Base-by-base conservation (phyloP, 2,329 filamentous ascomycete genomes). In the Ophiostoma populinum region DNA sequence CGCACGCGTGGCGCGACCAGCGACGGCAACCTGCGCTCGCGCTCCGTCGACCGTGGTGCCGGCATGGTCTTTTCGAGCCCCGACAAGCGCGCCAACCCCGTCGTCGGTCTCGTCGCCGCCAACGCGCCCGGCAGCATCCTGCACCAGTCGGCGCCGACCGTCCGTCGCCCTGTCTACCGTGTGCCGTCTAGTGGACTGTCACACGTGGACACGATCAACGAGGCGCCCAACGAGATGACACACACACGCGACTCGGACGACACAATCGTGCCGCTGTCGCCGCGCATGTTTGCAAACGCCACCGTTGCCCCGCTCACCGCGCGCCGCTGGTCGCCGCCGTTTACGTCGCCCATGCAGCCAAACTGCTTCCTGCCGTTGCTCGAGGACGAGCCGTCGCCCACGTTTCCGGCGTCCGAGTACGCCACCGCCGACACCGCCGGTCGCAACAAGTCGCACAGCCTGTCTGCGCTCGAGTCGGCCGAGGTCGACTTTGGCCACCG, bases 41-140 rank as follows among this genome's bases (percentile, higher is more conserved):
- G 63, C 21, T 81, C 77, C 0, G 70, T 72, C 6, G 77, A 83
- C 40, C 62, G 72, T n/a, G n/a, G n/a, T 27, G 63, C 65, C 43
- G 42, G 43, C 6, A 44, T 68, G 56, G 42, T 55, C 3, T 74
- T 77, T 35, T 58, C 61, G 16, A 70, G 60, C 35, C 56, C 62
- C 8, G 74, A 81, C 48, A 73, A 76, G 43, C 74, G 78, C 40
- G 67, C 67, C 3, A 65, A 65, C 26, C 62, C 80, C 1, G 72
- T 69, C 42, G 62, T 83, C 3, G 70, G 68, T 4, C 46, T 82
- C 18, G 79, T 66, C 49, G 70, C 64, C 4, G 63, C 72, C 1
- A 57, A 66, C 16, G 77, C 67, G 1, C 64, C 74, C 4, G 79
- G 78, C 38, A 72, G 50, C 51, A 62, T 62, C 44, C 72, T 61